Base-by-base conservation (phyloP, 2,329 filamentous ascomycete genomes). In the Biscogniauxia mediterranea region DNA sequence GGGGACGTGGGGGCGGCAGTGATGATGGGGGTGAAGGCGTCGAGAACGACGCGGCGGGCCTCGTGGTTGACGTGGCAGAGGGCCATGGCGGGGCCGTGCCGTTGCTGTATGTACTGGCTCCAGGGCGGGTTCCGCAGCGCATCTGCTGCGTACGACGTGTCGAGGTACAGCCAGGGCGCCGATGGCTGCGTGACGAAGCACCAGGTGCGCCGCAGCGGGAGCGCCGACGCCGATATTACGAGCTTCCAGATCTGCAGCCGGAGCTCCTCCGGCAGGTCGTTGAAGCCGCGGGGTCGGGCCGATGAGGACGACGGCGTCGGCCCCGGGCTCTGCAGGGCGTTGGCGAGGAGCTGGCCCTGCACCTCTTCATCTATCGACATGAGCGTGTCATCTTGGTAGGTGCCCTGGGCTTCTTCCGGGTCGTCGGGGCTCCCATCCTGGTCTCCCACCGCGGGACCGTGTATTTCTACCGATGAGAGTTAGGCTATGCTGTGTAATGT, bases 181-280 rank as follows among this genome's bases (percentile, higher is more conserved):
- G 28, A 42, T 0, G 64, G 60, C 17, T 59, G 56, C 20, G 59
- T 56, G 3, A 57, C 32, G 17, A 70, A 9, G 26, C 62, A 63
- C 62, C 63, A 70, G 3, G 59, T 42, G 11, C 61, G 65, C 17
- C 62, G 57, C 15, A 61, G 58, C 11, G 66, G 59, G 5, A 59
- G 54, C 5, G 63, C 57, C 32, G 56, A 19, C 2, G 53, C 38
- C 6, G 57, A 61, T 2, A 70, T 60, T 9, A 62, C 64, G 13
- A 65, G 60, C 3, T 63, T 56, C 66, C 66, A 70, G 53, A 70
- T 70, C 42, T 61, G 53, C 7, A 63, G n/a, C 5, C 68, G 63
- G 1, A 71, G 51, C 5, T 58, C 52, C 0, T 32, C 11, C 7
- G 68, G 66, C 2, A 71, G 55, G 25, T 56, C 42, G 52, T 28